These are phyloP conservation scores for Clohesyomyces aquaticus DNA, from an alignment of 495 filamentous ascomycete genomes.

Conservation along the genomic window DNA sequence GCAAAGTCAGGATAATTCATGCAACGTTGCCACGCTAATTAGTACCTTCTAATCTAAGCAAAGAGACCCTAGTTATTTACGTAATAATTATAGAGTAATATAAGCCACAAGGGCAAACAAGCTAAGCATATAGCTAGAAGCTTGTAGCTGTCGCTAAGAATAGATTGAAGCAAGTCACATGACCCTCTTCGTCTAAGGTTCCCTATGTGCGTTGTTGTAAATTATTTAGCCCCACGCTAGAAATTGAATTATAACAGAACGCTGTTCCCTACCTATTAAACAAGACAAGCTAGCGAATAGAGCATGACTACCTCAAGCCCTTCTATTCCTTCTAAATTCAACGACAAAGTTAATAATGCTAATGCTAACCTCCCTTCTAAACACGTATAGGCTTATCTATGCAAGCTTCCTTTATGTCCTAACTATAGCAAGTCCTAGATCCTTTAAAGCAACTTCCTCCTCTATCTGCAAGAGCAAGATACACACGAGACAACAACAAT, in stretches of 20 bases:
- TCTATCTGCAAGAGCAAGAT: conserved; percentile 9
- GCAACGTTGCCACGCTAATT: not conserved
- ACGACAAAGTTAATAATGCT: conserved; percentile 5
- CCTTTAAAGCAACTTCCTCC: conserved; percentile 9
- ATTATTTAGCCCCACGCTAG: too few relatives aligned
- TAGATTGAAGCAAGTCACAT: too few relatives aligned
- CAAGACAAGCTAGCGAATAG: conserved; percentile 5
- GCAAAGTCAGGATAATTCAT: not conserved
- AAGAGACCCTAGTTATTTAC: too few relatives aligned
- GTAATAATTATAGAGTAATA: too few relatives aligned
- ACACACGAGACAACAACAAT: not conserved
- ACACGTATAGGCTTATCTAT: conserved; percentile 6
- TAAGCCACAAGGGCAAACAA: too few relatives aligned
- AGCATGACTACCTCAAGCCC: conserved; percentile 8
- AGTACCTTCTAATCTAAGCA: too few relatives aligned
- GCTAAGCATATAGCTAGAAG: too few relatives aligned
- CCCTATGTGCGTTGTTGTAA: too few relatives aligned
- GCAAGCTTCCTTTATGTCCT: conserved; percentile 7
- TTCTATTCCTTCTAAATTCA: conserved; percentile 11
- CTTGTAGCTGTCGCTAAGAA: too few relatives aligned
- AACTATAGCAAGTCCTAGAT: conserved; percentile 6
- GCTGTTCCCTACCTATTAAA: not conserved
- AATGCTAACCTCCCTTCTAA: conserved; percentile 4
- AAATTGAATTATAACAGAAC: too few relatives aligned
- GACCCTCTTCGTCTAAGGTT: too few relatives aligned